Base-by-base conservation (phyloP, 768 basidiomycete genomes). In the Tricholoma flavovirens region DNA sequence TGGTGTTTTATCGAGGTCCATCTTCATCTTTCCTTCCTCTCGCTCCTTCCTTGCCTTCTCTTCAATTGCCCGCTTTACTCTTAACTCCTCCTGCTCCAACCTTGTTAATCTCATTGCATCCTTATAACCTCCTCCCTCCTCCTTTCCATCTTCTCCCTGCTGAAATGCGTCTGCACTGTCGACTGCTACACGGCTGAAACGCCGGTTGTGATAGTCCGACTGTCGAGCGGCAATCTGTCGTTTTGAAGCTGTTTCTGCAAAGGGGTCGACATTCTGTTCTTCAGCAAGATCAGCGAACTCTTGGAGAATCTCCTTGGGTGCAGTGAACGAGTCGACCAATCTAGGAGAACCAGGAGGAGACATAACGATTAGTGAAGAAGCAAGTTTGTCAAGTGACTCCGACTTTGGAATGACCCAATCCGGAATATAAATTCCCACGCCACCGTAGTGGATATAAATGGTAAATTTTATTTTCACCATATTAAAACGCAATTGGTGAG, bases 261-360 rank as follows among this genome's bases (percentile, higher is more conserved):
- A 93, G 19, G 90, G 91, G 69, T 95, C 91, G 66, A 90, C 71
- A 71, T 95, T 81, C 66, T 98, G 96, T 67, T 94, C 93, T 64
- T 98, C 95, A 14, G 92, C 93, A 68, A 95, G 82, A 55, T 93
- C 87, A 26, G 87, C 88, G 61, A 98, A 97, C 73, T 98, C 97
- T 69, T 93, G 83, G 38, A 98, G 81, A 52, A 98, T 78, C 57
- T 98, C 94, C 75, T 91, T 95, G 11, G 94, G 93, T 43, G 81
- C 96, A 59, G 94, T 93, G 71, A 86, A 96, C 52, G 90, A 91
- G 80, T 94, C 91, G 59, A 94, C 80, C 56, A 93, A 82, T 69
- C 90, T 83, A 57, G 83, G 83, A 60, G 83, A 83, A 59, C 73
- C 73, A 59, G 83, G 77, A 66, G 81, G 68, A 70, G 82, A 81